Percentiles rank a stretch among this genome's conserved stretches.
Conservation (phyloP, 116 monocot genomes). For the Posidonia oceanica region DNA sequence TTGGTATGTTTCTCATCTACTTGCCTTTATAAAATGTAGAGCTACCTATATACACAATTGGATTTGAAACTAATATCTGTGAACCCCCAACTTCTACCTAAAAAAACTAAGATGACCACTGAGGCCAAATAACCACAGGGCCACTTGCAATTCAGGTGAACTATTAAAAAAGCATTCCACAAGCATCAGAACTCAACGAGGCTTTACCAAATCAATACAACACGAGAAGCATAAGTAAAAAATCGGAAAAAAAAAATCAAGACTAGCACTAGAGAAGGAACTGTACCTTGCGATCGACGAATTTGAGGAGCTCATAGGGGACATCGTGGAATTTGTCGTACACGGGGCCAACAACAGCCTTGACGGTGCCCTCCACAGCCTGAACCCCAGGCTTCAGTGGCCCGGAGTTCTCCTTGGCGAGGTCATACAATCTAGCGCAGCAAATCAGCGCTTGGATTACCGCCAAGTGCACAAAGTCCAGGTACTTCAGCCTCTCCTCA, state of each 20-base stretch:
- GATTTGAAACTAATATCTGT: too few species aligned
- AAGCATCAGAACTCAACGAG: too few species aligned
- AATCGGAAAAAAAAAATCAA: background rate
- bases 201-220: too few species aligned
- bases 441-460: conserved; percentile 45
- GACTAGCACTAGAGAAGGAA: background rate
- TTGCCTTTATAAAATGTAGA: too few species aligned
- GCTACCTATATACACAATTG: too few species aligned
- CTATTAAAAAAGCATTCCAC: too few species aligned
- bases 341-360: conserved; percentile 71
- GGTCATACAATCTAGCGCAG: conserved; percentile 45
- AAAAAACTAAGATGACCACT: too few species aligned
- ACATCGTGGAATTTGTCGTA: conserved; percentile 44
- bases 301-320: conserved; percentile 67
- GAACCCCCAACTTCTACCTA: too few species aligned
- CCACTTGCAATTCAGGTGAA: too few species aligned
- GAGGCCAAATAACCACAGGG: too few species aligned
- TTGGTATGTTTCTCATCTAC: too few species aligned
- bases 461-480: conserved; percentile 62
- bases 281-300: conserved; percentile 78
- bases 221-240: too few species aligned
- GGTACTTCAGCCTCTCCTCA: conserved; percentile 35
- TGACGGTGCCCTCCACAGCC: conserved; percentile 62
- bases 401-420: conserved; percentile 71
- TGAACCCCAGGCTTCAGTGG: conserved; percentile 62